These are phyloP conservation scores for Termitomyces titanicus DNA, from an alignment of 768 basidiomycete genomes.

Conservation along the genomic window DNA sequence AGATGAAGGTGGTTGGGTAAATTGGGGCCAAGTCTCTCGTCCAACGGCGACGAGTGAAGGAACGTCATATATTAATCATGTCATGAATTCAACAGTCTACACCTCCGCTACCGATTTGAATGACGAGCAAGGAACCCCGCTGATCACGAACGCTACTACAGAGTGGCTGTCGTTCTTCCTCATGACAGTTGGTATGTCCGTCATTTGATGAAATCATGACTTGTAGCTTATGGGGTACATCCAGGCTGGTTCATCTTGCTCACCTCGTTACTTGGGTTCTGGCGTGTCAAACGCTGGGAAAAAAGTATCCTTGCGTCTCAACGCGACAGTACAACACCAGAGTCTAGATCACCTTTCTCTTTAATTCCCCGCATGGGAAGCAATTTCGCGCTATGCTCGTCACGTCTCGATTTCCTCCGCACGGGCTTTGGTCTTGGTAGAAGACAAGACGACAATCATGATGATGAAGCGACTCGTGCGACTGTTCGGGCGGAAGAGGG, in stretches of 20 bases:
- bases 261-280: slow-evolving; percentile 86
- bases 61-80: slow-evolving; percentile 38
- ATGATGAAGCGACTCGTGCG: slow-evolving; percentile 23
- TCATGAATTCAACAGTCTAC: slow-evolving; percentile 8
- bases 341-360: slow-evolving; percentile 14
- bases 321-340: slow-evolving; percentile 24
- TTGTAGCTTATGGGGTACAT: background rate
- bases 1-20: slow-evolving; percentile 29
- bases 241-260: slow-evolving; percentile 84
- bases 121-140: slow-evolving; percentile 33
- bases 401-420: slow-evolving; percentile 39
- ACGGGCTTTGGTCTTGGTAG: slow-evolving; percentile 40
- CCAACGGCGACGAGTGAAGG: slow-evolving; percentile 45
- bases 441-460: slow-evolving; percentile 20
- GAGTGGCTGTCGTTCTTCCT: slow-evolving; percentile 96
- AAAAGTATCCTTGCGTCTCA: slow-evolving; percentile 65
- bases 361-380: slow-evolving; percentile 36
- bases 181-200: slow-evolving; percentile 72
- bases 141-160: slow-evolving; percentile 66
- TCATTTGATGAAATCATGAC: background rate
- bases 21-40: slow-evolving; percentile 24
- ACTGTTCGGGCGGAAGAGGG: slow-evolving; percentile 29
- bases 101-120: slow-evolving; percentile 15
- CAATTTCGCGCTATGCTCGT: slow-evolving; percentile 35
- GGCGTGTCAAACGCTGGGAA: slow-evolving; percentile 90